Percentiles rank a stretch among this genome's conserved stretches.
phyloP scores from a whole-genome alignment of 768 basidiomycete species.

The Lentinula sp. region DNA sequence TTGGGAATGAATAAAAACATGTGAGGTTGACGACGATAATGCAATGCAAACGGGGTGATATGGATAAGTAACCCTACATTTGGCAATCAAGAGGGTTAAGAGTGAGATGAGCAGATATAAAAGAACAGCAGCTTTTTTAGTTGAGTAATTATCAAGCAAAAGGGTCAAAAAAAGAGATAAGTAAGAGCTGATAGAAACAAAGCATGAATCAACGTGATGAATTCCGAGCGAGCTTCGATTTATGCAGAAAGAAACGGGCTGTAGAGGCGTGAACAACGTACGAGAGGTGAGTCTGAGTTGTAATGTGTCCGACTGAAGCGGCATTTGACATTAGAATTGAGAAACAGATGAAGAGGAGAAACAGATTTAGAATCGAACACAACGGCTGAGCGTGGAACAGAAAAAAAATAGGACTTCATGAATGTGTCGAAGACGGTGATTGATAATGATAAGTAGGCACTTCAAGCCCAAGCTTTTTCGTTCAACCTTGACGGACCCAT shows the following conservation, averaged over 20 bases:
- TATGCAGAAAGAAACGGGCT: not conserved
- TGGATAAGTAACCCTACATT: conserved; percentile 34
- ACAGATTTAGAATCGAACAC: conserved; percentile 15
- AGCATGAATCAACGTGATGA: conserved; percentile 3
- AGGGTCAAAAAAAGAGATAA: conserved; percentile 9
- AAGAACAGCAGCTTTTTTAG: conserved; percentile 13
- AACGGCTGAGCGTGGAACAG: conserved; percentile 28
- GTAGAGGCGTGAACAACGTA: conserved; percentile 7
- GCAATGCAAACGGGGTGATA: conserved; percentile 22
- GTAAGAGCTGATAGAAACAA: not conserved
- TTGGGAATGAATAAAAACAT: conserved; percentile 36
- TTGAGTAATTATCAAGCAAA: conserved; percentile 2
- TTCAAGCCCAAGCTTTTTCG: conserved; percentile 58
- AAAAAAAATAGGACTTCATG: conserved; percentile 14
- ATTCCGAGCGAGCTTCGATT: not conserved
- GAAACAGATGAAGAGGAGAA: conserved; percentile 12
- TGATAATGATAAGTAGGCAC: conserved; percentile 9
- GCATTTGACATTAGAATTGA: not conserved
- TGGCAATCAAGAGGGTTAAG: conserved; percentile 25
- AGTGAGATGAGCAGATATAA: conserved; percentile 26
- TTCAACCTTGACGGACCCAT: conserved; percentile 45
- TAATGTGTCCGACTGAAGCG: conserved; percentile 4
- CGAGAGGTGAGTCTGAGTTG: conserved; percentile 10
- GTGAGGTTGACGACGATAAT: conserved; percentile 23
- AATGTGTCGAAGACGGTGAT: conserved; percentile 13